phyloP scores from a whole-genome alignment of 2,329 filamentous ascomycete genomes.

The Xenosphaeropsis pyriputrescens region DNA sequence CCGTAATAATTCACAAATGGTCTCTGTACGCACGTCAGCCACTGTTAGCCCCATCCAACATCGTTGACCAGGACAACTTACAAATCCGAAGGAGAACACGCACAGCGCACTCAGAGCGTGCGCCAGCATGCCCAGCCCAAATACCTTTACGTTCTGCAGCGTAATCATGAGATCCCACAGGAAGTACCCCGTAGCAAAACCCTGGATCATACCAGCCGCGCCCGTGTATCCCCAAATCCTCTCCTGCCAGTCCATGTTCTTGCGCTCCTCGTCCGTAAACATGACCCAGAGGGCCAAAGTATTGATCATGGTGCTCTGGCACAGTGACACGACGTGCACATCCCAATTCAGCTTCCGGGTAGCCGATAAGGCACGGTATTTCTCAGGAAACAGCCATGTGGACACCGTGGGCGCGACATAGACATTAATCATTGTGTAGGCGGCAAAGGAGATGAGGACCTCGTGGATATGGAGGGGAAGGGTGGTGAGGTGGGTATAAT shows the following conservation, averaged over 20 bases:
- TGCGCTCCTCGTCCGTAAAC: slow-evolving; percentile 50
- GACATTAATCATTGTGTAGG: slow-evolving; percentile 56
- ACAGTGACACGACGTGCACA: slow-evolving; percentile 71
- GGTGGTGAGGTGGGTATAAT: slow-evolving; percentile 44
- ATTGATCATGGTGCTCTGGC: slow-evolving; percentile 64
- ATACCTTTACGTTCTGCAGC: slow-evolving; percentile 50
- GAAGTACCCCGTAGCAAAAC: slow-evolving; percentile 69
- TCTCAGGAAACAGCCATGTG: slow-evolving; percentile 39
- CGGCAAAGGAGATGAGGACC: slow-evolving; percentile 45
- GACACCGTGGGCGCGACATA: slow-evolving; percentile 56
- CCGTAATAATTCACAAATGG: slow-evolving; percentile 79
- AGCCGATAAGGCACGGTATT: slow-evolving; percentile 46
- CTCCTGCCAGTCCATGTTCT: slow-evolving; percentile 48
- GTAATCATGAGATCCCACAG: slow-evolving; percentile 69
- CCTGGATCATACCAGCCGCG: slow-evolving; percentile 56
- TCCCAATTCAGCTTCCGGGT: slow-evolving; percentile 67
- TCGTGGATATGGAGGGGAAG: slow-evolving; percentile 70
- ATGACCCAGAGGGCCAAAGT: slow-evolving; percentile 61
- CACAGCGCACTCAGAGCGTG: slow-evolving; percentile 61
- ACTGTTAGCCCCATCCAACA: not conserved
- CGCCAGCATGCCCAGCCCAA: slow-evolving; percentile 43
- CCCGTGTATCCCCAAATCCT: slow-evolving; percentile 69
- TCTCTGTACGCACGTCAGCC: slow-evolving; percentile 32
- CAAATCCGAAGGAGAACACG: slow-evolving; percentile 68
- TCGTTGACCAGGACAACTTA: slow-evolving; percentile 27